These are phyloP conservation scores for Phylloporus sp. DNA, from an alignment of 768 basidiomycete genomes.

Conservation along the genomic window DNA sequence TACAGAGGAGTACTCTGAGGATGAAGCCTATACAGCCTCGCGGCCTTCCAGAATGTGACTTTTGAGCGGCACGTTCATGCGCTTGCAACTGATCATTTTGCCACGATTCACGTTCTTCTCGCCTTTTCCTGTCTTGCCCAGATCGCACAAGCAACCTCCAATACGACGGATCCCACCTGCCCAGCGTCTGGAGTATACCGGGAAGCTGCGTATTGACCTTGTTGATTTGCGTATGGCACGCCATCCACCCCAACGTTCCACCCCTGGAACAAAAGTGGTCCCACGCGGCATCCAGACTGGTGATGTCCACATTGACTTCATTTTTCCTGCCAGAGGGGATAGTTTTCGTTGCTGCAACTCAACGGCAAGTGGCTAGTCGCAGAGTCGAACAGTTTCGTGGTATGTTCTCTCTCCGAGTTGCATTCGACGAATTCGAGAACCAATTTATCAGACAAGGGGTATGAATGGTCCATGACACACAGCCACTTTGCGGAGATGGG, in stretches of 20 bases:
- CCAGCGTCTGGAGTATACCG: neutral
- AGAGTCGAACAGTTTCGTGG: neutral
- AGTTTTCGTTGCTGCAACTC: neutral
- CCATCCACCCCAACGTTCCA: neutral
- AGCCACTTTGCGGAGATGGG: neutral
- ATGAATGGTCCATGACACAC: slow-evolving; percentile 2
- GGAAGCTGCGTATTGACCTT: neutral
- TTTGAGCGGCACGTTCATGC: no score
- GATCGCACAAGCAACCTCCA: neutral
- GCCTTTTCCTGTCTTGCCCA: neutral
- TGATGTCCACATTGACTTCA: neutral
- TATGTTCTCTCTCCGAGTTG: neutral
- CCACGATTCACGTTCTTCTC: neutral
- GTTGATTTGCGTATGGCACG: slow-evolving; percentile 3
- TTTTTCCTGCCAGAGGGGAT: neutral
- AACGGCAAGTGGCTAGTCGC: neutral
- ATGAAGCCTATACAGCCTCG: no score
- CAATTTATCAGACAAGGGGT: neutral
- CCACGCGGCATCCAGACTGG: neutral
- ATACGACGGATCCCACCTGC: neutral
- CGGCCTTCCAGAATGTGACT: no score
- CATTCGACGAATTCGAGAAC: neutral
- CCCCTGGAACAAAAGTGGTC: no score
- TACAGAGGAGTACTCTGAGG: no score
- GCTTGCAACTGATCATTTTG: no score